Evolutionary conservation across 2,329 filamentous ascomycete species (phyloP).

Genomic region (Alternaria triticimaculans): DNA sequence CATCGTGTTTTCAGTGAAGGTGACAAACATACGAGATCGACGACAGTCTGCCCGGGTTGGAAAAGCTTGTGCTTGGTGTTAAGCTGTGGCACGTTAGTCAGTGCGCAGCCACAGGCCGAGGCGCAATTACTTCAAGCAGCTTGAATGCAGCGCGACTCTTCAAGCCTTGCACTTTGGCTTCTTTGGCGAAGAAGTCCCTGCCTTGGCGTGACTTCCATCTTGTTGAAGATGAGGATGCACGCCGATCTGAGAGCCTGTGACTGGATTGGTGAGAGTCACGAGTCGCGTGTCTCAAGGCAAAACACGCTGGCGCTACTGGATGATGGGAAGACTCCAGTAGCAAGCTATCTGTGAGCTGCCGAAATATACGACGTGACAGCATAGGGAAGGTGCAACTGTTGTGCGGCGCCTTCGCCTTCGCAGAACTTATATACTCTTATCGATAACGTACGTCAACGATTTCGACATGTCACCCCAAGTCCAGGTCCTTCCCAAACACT

Average conservation of each 20-base stretch:
- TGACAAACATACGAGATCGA: slow-evolving; percentile 72
- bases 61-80: slow-evolving; percentile 84
- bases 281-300: slow-evolving; percentile 22
- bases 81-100: slow-evolving; percentile 63
- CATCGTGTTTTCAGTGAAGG: slow-evolving; percentile 2
- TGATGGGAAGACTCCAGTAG: slow-evolving; percentile 26
- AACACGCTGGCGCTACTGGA: slow-evolving; percentile 10
- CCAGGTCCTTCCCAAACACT: background rate
- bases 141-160: slow-evolving; percentile 96
- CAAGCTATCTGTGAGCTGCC: slow-evolving; percentile 44
- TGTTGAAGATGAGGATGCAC: slow-evolving; percentile 65
- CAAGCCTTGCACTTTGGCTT: slow-evolving; percentile 78
- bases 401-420: slow-evolving; percentile 2
- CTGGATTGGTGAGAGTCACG: slow-evolving; percentile 10
- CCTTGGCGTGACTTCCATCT: slow-evolving; percentile 84
- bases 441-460: slow-evolving; percentile 8
- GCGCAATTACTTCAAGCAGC: slow-evolving; percentile 72
- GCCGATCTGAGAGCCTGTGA: slow-evolving; percentile 12
- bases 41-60: slow-evolving; percentile 78
- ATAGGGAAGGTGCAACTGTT: slow-evolving; percentile 29
- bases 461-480: background rate
- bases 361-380: slow-evolving; percentile 48
- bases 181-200: slow-evolving; percentile 73
- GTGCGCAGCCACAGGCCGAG: background rate
- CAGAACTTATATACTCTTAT: slow-evolving; percentile 8